phyloP scores from a whole-genome alignment of 2,329 filamentous ascomycete species.

The Anthostomella pinea region DNA sequence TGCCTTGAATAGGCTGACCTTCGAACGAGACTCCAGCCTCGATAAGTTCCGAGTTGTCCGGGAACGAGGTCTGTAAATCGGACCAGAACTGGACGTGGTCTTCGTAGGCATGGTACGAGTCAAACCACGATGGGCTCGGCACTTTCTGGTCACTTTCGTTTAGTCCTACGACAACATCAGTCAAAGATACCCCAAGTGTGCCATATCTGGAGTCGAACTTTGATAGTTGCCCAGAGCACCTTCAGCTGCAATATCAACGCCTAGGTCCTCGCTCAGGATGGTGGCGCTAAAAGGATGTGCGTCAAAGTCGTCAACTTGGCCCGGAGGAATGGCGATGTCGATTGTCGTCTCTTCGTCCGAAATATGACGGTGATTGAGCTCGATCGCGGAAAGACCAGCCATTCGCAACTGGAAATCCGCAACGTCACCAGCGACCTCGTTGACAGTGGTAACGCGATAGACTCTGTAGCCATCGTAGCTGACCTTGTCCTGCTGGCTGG shows the following conservation, averaged over 20 bases:
- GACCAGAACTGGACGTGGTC: conserved; percentile 50
- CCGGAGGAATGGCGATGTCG: conserved; percentile 33
- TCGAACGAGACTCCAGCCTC: conserved; percentile 43
- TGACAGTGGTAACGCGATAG: conserved; percentile 25
- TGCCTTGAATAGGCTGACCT: conserved; percentile 56
- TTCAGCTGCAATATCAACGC: conserved; percentile 29
- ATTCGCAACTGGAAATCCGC: no score
- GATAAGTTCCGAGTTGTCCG: conserved; percentile 47
- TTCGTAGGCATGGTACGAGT: conserved; percentile 50
- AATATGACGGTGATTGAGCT: conserved; percentile 22
- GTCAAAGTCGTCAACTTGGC: conserved; percentile 26
- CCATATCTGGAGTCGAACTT: conserved; percentile 7
- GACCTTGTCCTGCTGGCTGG: conserved; percentile 10
- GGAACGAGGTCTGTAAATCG: conserved; percentile 43
- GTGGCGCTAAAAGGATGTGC: conserved; percentile 21
- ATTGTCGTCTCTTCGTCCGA: conserved; percentile 11
- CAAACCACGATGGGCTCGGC: conserved; percentile 46
- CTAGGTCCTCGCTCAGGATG: conserved; percentile 28
- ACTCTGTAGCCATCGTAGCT: conserved; percentile 35
- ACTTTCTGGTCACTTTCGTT: conserved; percentile 8
- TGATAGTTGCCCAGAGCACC: conserved; percentile 17
- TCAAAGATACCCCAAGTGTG: not conserved
- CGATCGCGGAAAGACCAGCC: conserved; percentile 20
- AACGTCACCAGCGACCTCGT: conserved; percentile 12
- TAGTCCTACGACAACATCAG: conserved; percentile 10